phyloP scores from a whole-genome alignment of 495 filamentous ascomycete genomes.

The Aspergillus sclerotiicarbonarius region DNA sequence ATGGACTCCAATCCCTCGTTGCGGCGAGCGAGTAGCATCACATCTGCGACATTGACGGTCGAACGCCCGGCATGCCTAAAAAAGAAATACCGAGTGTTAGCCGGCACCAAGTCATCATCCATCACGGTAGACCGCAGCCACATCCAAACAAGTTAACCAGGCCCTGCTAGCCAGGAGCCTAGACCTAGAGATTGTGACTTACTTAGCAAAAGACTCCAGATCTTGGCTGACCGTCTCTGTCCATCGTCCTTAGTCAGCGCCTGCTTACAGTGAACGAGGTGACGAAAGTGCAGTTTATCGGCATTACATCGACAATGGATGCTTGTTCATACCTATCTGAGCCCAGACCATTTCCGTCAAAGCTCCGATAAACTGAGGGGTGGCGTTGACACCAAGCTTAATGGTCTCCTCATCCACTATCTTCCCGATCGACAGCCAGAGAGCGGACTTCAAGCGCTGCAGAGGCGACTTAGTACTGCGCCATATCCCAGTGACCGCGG shows the following conservation, averaged over 20 bases:
- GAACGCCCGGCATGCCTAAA: slow-evolving; percentile 75
- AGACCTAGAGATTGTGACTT: slow-evolving; percentile 18
- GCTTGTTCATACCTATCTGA: slow-evolving; percentile 69
- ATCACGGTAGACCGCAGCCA: background rate
- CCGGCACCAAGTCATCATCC: background rate
- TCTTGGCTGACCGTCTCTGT: slow-evolving; percentile 73
- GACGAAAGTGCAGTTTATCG: background rate
- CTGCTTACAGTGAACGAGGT: background rate
- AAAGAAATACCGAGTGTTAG: slow-evolving; percentile 14
- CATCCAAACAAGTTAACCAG: background rate
- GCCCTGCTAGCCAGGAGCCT: background rate
- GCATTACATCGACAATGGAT: background rate
- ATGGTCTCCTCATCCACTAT: slow-evolving; percentile 86
- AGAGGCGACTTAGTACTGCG: background rate
- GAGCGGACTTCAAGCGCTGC: slow-evolving; percentile 84
- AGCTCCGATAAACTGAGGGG: slow-evolving; percentile 91
- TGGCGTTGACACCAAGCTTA: slow-evolving; percentile 75
- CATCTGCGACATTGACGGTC: slow-evolving; percentile 80
- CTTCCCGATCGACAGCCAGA: slow-evolving; percentile 90
- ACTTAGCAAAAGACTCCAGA: slow-evolving; percentile 77
- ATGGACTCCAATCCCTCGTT: slow-evolving; percentile 81
- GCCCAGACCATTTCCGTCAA: slow-evolving; percentile 89
- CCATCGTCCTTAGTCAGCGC: background rate
- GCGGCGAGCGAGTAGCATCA: slow-evolving; percentile 78
- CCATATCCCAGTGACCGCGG: background rate